A percentile compares a stretch with the other conserved stretches of the same genome.
Conservation (phyloP, 805 yeast species). For the Saccharomycopsis sp. region DNA sequence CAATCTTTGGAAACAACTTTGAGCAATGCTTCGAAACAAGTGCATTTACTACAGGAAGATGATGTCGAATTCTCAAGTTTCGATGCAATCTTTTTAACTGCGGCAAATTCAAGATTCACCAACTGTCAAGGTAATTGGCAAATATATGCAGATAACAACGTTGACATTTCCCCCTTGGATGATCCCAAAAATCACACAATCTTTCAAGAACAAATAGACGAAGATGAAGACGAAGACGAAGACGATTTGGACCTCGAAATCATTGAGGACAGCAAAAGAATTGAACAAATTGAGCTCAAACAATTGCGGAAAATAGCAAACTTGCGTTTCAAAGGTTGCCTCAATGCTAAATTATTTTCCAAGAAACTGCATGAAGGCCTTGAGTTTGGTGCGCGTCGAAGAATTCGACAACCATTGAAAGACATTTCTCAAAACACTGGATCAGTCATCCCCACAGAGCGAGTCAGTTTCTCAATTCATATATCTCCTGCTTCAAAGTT, state of each 20-base stretch:
- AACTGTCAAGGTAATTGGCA: conserved; percentile 64
- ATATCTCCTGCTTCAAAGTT: conserved; percentile 24
- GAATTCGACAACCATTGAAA: too few relatives aligned
- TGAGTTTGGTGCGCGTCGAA: conserved; percentile 5
- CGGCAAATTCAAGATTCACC: conserved; percentile 55
- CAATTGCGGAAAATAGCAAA: conserved; percentile 37
- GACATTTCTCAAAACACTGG: too few relatives aligned
- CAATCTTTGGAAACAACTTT: conserved; percentile 52
- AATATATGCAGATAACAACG: conserved; percentile 57
- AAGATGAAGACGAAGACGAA: conserved; percentile 22
- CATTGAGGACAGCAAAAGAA: conserved; percentile 7
- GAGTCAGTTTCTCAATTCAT: conserved; percentile 36
- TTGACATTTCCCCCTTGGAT: conserved; percentile 58
- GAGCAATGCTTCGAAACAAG: conserved; percentile 24
- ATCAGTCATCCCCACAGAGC: conserved; percentile 54
- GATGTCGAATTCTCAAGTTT: conserved; percentile 34
- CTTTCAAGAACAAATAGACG: neutral
- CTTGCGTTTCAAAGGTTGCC: conserved; percentile 53
- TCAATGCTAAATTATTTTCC: conserved; percentile 30
- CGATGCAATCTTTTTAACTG: conserved; percentile 42
- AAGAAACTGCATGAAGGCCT: conserved; percentile 34
- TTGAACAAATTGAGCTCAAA: conserved; percentile 19
- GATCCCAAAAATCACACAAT: conserved; percentile 22
- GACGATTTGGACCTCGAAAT: conserved; percentile 17
- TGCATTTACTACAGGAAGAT: conserved; percentile 30